Percentiles rank a stretch among this genome's conserved stretches.
These are phyloP conservation scores for Colletotrichum eleusines DNA, from an alignment of 2,329 filamentous ascomycete genomes.

Conservation along the genomic window DNA sequence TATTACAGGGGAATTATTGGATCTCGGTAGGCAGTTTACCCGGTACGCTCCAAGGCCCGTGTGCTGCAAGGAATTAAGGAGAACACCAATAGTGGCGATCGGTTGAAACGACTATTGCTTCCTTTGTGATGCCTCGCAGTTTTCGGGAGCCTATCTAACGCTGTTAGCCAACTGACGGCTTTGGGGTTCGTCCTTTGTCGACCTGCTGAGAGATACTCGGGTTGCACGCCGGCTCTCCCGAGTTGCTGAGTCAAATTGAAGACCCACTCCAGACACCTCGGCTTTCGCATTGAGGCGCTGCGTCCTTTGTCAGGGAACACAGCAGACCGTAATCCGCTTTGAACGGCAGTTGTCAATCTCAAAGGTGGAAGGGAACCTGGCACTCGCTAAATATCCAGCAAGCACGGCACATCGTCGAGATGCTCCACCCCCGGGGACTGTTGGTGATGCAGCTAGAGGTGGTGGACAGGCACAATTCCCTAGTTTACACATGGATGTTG, in stretches of 20 bases:
- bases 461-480: neutral
- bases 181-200: slow-evolving; percentile 32
- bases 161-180: slow-evolving; percentile 18
- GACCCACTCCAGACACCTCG: neutral
- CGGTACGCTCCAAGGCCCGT: neutral
- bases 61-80: slow-evolving; percentile 8
- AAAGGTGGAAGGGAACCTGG: neutral
- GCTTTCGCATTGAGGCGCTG: slow-evolving; percentile 22
- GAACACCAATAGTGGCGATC: neutral
- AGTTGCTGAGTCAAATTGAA: slow-evolving; percentile 7
- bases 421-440: neutral
- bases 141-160: slow-evolving; percentile 11
- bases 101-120: neutral
- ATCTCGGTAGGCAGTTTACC: neutral
- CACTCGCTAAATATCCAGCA: slow-evolving; percentile 1
- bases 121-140: neutral
- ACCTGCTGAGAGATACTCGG: neutral
- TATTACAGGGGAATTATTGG: neutral
- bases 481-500: neutral
- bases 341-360: slow-evolving; percentile 9
- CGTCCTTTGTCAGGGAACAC: slow-evolving; percentile 20
- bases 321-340: neutral
- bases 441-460: neutral
- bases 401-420: neutral
- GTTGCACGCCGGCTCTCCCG: slow-evolving; percentile 19